Base-by-base conservation (phyloP, 1,284 basidiomycete genomes). In the Xerocomus minutiporus region DNA sequence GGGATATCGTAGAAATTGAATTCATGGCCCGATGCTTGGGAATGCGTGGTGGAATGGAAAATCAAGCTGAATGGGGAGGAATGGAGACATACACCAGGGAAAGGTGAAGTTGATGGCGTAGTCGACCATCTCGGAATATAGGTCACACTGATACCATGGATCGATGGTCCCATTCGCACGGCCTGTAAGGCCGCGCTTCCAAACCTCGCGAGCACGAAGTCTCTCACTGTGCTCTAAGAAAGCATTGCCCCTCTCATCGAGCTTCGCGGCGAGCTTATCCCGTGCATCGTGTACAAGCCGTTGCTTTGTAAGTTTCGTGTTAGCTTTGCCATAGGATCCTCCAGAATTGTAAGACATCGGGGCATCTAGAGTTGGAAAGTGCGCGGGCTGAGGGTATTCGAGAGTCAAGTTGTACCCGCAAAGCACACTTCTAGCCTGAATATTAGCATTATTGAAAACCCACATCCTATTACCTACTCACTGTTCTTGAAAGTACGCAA, bases 381-480 rank as follows among this genome's bases (percentile, higher is more conserved):
- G 66, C 20, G 71, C 75, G 38, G 74, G 71, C 62, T 88, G 82
- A 1, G 86, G 86, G 57, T 88, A 89, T n/a, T 84, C 81, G 5
- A 89, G 69, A 60, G 83, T 83, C 28, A 89, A 63, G 63, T 88
- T 77, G 61, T 79, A 86, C 1, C 80, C 79, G 57, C 86, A 89
- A 15, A 86, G 71, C 41, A 79, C 73, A 28, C 74, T 70, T 63
- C 85, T 88, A 57, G n/a, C 43, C 7, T 1, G 5, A 32, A 38
- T 25, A 48, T 58, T 15, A 48, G 46, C n/a, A 34, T 20, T 15
- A 35, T n/a, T 13, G 8, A 0, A 43, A n/a, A 8, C 25, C 5
- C 11, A 28, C 5, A 29, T 34, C 35, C 6, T 13, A 26, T 17
- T 15, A 5, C 8, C 6, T 40, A 49, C 51, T 40, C 56, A 86